phyloP scores from a whole-genome alignment of 257 asterid genomes.

The Rubia yunnanensis region DNA sequence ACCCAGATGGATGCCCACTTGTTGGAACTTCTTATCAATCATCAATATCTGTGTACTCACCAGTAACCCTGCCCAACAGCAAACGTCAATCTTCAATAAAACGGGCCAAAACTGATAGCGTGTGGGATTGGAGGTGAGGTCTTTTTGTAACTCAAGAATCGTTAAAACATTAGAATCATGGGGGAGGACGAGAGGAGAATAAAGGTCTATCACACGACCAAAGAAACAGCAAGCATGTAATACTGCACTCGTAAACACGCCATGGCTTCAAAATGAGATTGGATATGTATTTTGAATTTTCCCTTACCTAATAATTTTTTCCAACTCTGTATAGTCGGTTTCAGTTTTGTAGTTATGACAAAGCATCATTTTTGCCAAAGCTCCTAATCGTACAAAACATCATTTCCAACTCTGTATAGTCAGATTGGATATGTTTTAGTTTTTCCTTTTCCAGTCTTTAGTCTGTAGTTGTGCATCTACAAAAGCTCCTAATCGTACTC shows the following conservation, averaged over 20 bases:
- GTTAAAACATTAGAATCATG: neutral
- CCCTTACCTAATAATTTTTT: neutral
- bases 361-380: neutral
- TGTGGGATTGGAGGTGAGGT: neutral
- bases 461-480: neutral
- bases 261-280: neutral
- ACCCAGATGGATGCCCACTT: neutral
- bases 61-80: constrained; percentile 48
- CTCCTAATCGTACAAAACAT: too few relatives aligned
- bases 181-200: neutral
- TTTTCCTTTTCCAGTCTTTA: too few relatives aligned
- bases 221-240: neutral
- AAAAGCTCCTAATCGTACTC: too few relatives aligned
- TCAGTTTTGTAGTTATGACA: neutral
- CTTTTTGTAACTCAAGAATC: neutral
- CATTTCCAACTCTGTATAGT: too few relatives aligned
- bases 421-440: too few relatives aligned
- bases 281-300: neutral
- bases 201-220: neutral
- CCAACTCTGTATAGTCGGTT: neutral
- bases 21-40: constrained; percentile 2
- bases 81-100: neutral
- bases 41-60: constrained; percentile 58
- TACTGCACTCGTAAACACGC: neutral
- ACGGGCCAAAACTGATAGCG: neutral